Conservation (phyloP, 1,139 yeast species). For the Meyerozyma guilliermondii region DNA sequence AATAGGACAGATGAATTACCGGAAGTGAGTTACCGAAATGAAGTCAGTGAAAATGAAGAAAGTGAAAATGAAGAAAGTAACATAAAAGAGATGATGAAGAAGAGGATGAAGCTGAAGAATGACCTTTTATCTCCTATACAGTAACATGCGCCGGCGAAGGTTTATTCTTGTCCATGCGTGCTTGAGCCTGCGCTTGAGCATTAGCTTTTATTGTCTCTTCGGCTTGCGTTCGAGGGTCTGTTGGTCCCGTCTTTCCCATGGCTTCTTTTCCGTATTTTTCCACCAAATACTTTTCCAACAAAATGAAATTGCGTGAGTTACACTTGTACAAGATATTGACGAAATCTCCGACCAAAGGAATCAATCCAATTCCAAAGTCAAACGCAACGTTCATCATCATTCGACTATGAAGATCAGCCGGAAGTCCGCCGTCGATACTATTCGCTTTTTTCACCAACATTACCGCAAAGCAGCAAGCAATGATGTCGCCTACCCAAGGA, state of each 20-base stretch:
- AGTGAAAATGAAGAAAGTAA: too few species aligned
- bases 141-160: neutral
- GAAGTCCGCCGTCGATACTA: conserved; percentile 62
- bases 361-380: conserved; percentile 66
- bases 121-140: neutral
- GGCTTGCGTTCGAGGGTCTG: neutral
- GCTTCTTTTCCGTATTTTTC: conserved; percentile 25
- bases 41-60: neutral
- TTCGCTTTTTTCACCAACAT: conserved; percentile 47
- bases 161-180: neutral
- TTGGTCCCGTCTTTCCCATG: neutral
- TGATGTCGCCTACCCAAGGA: conserved; percentile 59
- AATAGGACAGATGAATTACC: too few species aligned
- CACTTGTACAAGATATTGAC: conserved; percentile 68
- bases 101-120: neutral
- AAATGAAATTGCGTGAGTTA: conserved; percentile 64
- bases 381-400: conserved; percentile 59
- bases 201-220: neutral
- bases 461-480: conserved; percentile 48
- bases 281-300: conserved; percentile 54
- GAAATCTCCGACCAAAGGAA: conserved; percentile 70
- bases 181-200: neutral
- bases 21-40: too few species aligned
- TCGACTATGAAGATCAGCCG: conserved; percentile 37
- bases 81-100: neutral